Conservation (phyloP, 495 filamentous ascomycete species). For the Xylaria flabelliformis region DNA sequence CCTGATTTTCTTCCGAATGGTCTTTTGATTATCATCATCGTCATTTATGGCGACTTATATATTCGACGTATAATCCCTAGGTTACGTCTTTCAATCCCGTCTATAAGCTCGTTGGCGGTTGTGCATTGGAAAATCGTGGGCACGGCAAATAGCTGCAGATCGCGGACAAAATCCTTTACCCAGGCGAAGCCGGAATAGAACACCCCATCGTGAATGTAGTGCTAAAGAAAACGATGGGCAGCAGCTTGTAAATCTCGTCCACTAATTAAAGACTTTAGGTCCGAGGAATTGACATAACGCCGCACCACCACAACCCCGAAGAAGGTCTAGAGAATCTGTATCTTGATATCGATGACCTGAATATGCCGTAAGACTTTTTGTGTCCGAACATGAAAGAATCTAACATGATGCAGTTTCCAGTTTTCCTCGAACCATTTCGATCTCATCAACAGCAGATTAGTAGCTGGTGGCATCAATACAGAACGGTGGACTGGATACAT, state of each 20-base stretch:
- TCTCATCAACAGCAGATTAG: conserved; percentile 84
- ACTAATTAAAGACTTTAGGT: conserved; percentile 59
- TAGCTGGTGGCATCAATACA: conserved; percentile 77
- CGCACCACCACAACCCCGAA: conserved; percentile 65
- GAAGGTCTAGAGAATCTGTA: conserved; percentile 72
- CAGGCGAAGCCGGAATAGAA: neutral
- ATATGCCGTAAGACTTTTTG: conserved; percentile 59
- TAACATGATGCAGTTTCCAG: conserved; percentile 61
- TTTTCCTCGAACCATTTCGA: conserved; percentile 82
- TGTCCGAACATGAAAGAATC: conserved; percentile 28
- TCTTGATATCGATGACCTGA: conserved; percentile 81
- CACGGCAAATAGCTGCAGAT: neutral
- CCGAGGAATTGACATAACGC: conserved; percentile 79
- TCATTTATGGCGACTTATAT: neutral
- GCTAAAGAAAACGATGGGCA: conserved; percentile 22
- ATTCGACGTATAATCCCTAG: neutral
- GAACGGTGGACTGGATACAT: conserved; percentile 82
- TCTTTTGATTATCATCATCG: neutral
- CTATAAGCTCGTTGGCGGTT: neutral
- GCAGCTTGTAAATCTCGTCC: conserved; percentile 4
- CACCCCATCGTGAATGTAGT: neutral
- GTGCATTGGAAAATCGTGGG: no score
- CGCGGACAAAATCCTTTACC: neutral
- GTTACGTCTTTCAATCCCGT: neutral
- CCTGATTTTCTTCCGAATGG: neutral